Conservation (phyloP, 306 rosid species). For the Cicer bijugum region DNA sequence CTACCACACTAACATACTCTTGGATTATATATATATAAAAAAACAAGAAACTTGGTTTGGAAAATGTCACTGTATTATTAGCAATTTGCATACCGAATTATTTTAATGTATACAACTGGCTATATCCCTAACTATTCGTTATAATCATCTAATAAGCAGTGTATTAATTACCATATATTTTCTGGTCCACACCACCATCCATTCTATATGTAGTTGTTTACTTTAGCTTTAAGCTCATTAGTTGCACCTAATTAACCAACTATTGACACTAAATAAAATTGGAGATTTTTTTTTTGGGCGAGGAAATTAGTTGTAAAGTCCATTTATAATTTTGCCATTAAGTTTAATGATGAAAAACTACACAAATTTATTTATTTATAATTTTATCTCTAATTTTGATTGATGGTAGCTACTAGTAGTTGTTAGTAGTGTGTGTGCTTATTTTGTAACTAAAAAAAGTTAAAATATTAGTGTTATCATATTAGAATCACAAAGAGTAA, state of each 20-base stretch:
- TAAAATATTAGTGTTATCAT: no score
- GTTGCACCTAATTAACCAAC: conserved; percentile 58
- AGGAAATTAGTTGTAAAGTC: background rate
- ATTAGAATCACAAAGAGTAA: no score
- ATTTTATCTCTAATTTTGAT: background rate
- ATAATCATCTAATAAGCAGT: background rate
- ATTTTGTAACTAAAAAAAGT: no score
- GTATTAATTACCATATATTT: background rate
- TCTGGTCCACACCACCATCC: conserved; percentile 28
- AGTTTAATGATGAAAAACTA: background rate
- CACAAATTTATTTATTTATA: background rate
- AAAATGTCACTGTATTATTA: conserved; percentile 44
- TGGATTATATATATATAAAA: background rate
- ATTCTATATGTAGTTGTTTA: background rate
- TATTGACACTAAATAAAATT: background rate
- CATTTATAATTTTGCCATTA: background rate
- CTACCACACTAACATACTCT: conserved; percentile 41
- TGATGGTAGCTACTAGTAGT: no score
- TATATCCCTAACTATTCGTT: conserved; percentile 27
- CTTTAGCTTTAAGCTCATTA: conserved; percentile 38
- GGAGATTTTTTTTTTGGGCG: no score
- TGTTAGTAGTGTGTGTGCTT: no score
- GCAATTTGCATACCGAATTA: conserved; percentile 30
- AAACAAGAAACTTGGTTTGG: conserved; percentile 42
- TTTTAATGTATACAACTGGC: background rate